A percentile compares a stretch with the other conserved stretches of the same genome.
These are phyloP conservation scores for Paralagenidium karlingii DNA, from an alignment of 352 stramenopile genomes.

Conservation along the genomic window DNA sequence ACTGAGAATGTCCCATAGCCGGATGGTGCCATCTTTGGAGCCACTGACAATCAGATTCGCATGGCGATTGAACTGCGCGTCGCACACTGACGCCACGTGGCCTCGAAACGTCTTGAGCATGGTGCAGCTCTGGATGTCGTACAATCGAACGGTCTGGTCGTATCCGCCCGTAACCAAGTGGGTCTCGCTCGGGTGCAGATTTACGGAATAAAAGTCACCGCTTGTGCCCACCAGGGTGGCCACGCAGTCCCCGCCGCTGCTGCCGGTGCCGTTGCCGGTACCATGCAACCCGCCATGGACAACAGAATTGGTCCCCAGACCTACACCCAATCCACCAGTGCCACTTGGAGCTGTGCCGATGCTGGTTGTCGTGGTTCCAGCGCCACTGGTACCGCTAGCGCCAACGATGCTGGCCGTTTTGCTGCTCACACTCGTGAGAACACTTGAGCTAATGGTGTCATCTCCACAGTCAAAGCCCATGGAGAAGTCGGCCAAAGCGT, in stretches of 20 bases:
- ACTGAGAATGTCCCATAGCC: conserved; percentile 82
- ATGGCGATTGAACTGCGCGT: conserved; percentile 81
- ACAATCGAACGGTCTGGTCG: conserved; percentile 77
- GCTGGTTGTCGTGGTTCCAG: no score
- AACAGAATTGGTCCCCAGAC: no score
- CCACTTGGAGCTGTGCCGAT: no score
- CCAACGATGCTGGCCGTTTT: background rate
- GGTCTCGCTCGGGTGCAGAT: conserved; percentile 75
- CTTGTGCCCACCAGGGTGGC: conserved; percentile 36
- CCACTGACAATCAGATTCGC: conserved; percentile 78
- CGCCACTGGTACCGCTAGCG: no score
- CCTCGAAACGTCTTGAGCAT: conserved; percentile 70
- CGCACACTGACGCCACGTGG: conserved; percentile 69
- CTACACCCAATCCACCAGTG: no score
- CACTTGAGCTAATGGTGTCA: background rate
- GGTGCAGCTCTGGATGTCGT: conserved; percentile 61
- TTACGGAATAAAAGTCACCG: conserved; percentile 78
- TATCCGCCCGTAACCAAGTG: conserved; percentile 80
- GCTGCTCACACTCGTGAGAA: background rate
- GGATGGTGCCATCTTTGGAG: conserved; percentile 78
- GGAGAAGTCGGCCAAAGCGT: conserved; percentile 20
- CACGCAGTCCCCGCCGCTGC: conserved; percentile 18
- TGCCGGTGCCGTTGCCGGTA: conserved; percentile 1
- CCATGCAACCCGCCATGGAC: no score
- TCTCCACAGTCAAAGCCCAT: no score